Evolutionary conservation across 768 basidiomycete species (phyloP).

Genomic region (Suillus paluster): DNA sequence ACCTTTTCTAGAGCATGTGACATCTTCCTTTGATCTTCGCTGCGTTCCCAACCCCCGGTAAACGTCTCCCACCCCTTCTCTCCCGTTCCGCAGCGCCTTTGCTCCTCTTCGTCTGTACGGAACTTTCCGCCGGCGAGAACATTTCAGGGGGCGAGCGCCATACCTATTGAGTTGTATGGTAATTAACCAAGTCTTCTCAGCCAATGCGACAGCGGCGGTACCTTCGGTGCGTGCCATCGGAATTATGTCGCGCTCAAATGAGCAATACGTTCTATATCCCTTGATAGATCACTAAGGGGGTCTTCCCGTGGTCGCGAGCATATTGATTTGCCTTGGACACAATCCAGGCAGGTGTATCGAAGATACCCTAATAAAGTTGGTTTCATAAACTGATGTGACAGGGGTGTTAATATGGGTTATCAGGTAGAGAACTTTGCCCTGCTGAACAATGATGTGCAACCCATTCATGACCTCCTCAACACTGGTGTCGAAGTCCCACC

Average conservation of each 20-base stretch:
- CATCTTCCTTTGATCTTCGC: constrained; percentile 46
- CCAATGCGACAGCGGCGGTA: not conserved
- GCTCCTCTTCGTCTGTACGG: constrained; percentile 36
- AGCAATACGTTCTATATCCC: constrained; percentile 41
- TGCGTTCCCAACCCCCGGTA: constrained; percentile 48
- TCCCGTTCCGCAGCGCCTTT: constrained; percentile 27
- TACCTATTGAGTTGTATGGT: constrained; percentile 15
- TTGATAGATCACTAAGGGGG: constrained; percentile 51
- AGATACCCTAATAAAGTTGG: constrained; percentile 22
- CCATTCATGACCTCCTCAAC: constrained; percentile 46
- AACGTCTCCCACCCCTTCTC: constrained; percentile 31
- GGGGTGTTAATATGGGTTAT: constrained; percentile 16
- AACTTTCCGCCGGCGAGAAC: constrained; percentile 41
- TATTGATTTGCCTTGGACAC: constrained; percentile 47
- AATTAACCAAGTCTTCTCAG: not conserved
- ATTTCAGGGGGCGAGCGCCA: constrained; percentile 44
- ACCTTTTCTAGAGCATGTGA: constrained; percentile 53
- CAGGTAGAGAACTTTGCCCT: constrained; percentile 45
- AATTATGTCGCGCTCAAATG: constrained; percentile 50
- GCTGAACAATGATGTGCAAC: constrained; percentile 41
- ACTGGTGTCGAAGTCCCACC: constrained; percentile 42
- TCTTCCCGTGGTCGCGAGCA: constrained; percentile 44
- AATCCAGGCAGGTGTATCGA: constrained; percentile 45
- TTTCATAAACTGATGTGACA: not conserved
- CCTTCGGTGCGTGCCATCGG: constrained; percentile 36